A percentile compares a stretch with the other conserved stretches of the same genome.
Conservation (phyloP, 345 rosid species). For the Isatis tinctoria region DNA sequence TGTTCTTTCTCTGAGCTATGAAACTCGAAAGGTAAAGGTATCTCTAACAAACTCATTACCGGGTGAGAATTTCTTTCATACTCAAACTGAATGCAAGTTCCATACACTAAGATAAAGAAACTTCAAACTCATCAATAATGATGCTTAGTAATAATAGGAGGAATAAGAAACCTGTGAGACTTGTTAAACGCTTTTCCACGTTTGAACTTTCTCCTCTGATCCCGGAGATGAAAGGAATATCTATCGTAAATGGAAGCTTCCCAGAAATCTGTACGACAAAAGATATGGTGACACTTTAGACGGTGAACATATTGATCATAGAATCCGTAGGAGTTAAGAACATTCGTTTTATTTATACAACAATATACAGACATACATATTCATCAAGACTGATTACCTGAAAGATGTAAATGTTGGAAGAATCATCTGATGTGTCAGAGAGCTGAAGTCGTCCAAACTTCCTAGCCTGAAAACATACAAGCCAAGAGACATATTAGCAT, state of each 20-base stretch:
- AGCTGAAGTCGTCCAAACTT: slow-evolving; percentile 62
- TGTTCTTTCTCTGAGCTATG: background rate
- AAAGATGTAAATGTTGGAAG: slow-evolving; percentile 72
- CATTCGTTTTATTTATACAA: background rate
- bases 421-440: slow-evolving; percentile 58
- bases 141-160: background rate
- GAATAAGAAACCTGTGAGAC: slow-evolving; percentile 61
- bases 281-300: slow-evolving; percentile 13
- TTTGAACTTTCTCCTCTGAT: slow-evolving; percentile 40
- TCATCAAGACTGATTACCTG: slow-evolving; percentile 52
- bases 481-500: slow-evolving; percentile 14
- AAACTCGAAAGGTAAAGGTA: background rate
- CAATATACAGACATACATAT: background rate
- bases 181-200: slow-evolving; percentile 61
- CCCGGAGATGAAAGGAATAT: slow-evolving; percentile 78
- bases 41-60: background rate
- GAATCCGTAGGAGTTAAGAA: background rate
- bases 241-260: slow-evolving; percentile 62
- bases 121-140: slow-evolving; percentile 1
- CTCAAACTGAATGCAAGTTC: slow-evolving; percentile 8
- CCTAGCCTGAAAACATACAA: slow-evolving; percentile 46
- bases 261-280: slow-evolving; percentile 62
- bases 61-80: background rate
- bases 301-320: background rate
- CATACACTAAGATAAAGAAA: background rate